A percentile compares a stretch with the other conserved stretches of the same genome.
These are phyloP conservation scores for Fagus crenata DNA, from an alignment of 306 rosid genomes.

Conservation along the genomic window DNA sequence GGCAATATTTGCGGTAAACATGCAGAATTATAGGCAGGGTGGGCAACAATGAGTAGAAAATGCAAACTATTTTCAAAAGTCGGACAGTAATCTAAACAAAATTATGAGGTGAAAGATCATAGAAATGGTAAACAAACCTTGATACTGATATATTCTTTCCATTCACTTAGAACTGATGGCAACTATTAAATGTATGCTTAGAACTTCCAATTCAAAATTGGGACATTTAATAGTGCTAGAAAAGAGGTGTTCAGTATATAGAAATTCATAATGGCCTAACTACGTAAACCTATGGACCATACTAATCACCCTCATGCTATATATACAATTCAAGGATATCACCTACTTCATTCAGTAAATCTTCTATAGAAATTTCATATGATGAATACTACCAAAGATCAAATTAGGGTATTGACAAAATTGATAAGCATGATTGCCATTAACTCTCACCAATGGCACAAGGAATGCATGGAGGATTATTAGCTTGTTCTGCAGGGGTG, in stretches of 20 bases:
- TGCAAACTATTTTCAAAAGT: too few relatives aligned
- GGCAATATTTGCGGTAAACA: too few relatives aligned
- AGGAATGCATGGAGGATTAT: slow-evolving; percentile 64
- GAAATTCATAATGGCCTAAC: neutral
- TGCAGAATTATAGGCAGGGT: too few relatives aligned
- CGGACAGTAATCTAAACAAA: too few relatives aligned
- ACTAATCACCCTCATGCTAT: neutral
- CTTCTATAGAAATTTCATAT: too few relatives aligned
- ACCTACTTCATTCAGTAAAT: neutral
- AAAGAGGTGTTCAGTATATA: neutral
- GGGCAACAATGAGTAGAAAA: too few relatives aligned
- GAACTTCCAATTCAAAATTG: too few relatives aligned
- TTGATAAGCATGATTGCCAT: neutral
- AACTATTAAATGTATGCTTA: too few relatives aligned
- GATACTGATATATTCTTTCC: too few relatives aligned
- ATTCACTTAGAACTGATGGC: too few relatives aligned
- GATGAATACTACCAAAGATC: neutral
- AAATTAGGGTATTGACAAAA: neutral
- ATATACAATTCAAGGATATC: neutral
- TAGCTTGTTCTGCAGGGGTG: slow-evolving; percentile 46
- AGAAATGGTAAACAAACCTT: too few relatives aligned
- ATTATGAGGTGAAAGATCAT: too few relatives aligned
- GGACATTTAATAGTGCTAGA: neutral
- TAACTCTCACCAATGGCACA: slow-evolving; percentile 50
- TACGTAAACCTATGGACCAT: neutral